Conservation (phyloP, 169 alveolate genomes). For the Cryptosporidium baileyi region DNA sequence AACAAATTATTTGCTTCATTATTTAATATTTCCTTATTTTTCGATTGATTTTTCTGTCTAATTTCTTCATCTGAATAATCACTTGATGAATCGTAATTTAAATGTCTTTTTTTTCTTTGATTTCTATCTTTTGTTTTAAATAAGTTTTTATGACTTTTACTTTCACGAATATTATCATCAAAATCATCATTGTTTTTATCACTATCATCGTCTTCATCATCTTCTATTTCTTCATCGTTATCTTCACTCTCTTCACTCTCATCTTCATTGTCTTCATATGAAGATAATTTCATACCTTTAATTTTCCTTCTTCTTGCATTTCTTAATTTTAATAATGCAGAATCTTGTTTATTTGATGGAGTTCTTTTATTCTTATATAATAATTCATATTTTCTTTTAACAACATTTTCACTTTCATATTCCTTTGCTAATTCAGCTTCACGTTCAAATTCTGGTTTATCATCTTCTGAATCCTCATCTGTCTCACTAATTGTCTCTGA, state of each 20-base stretch:
- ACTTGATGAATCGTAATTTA: not conserved
- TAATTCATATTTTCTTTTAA: constrained; percentile 50
- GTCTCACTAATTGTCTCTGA: not conserved
- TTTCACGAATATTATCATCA: not conserved
- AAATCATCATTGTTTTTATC: not conserved
- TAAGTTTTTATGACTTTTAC: not conserved
- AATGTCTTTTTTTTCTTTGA: not conserved
- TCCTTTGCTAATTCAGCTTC: constrained; percentile 58
- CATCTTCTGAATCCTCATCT: constrained; percentile 9
- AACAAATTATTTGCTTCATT: not conserved
- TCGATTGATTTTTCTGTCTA: not conserved
- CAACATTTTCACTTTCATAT: constrained; percentile 17
- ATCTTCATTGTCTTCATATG: not conserved
- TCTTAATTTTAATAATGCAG: constrained; percentile 42
- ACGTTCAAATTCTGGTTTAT: constrained; percentile 55
- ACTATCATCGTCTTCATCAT: not conserved
- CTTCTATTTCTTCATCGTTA: not conserved
- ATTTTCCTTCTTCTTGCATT: constrained; percentile 54
- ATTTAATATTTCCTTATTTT: not conserved
- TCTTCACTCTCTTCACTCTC: constrained; percentile 16
- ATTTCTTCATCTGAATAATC: not conserved
- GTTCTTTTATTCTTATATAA: constrained; percentile 22
- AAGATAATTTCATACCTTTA: constrained; percentile 8
- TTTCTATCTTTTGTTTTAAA: not conserved
- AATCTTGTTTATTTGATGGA: constrained; percentile 47